Conservation (phyloP, 345 rosid genomes). For the Eucalyptus marginata region DNA sequence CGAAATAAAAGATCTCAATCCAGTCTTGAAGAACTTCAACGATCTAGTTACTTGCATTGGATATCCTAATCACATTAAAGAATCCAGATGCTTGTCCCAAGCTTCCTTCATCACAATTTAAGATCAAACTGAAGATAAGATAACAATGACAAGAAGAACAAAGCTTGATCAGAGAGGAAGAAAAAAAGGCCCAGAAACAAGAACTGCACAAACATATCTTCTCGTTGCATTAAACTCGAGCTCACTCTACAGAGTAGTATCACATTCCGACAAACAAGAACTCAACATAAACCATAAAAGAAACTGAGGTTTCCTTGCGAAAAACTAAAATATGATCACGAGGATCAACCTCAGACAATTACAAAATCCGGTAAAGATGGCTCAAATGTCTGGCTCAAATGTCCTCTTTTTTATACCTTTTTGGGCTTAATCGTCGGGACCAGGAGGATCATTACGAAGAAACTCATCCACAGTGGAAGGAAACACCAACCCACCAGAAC, state of each 20-base stretch:
- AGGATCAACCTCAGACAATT: neutral
- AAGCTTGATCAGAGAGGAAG: neutral
- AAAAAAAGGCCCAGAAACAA: neutral
- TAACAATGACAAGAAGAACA: neutral
- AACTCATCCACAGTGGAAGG: slow-evolving; percentile 27
- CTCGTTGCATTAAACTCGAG: neutral
- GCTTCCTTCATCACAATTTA: neutral
- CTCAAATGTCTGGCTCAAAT: neutral
- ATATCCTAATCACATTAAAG: neutral
- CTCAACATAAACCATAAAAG: neutral
- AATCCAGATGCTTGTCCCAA: neutral
- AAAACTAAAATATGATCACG: neutral
- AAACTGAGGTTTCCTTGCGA: neutral
- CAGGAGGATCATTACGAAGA: slow-evolving; percentile 28
- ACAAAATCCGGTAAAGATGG: neutral
- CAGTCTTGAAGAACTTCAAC: neutral
- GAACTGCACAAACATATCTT: neutral
- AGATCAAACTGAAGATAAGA: neutral
- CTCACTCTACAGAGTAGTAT: neutral
- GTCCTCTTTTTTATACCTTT: neutral
- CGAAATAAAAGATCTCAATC: neutral
- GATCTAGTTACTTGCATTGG: neutral
- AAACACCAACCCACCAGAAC: slow-evolving; percentile 22
- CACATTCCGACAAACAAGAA: neutral
- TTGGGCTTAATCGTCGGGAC: neutral